Percentiles rank a stretch among this genome's conserved stretches.
Evolutionary conservation across 2,329 filamentous ascomycete genomes (phyloP).

Genomic region (Botrytis byssoidea): DNA sequence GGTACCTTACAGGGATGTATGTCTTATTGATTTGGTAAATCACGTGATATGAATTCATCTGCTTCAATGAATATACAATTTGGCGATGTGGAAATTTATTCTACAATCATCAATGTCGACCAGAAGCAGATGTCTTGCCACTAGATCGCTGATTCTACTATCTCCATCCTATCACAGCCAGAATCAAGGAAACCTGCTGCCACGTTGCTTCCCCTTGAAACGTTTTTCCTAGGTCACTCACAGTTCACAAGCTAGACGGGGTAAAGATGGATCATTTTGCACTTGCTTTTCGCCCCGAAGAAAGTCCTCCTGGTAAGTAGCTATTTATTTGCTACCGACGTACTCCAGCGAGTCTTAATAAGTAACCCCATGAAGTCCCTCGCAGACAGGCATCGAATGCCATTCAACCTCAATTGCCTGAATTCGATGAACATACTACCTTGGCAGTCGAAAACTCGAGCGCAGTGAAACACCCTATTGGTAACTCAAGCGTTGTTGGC

Average conservation of each 20-base stretch:
- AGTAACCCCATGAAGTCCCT: neutral
- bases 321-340: neutral
- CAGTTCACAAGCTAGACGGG: neutral
- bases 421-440: neutral
- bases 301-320: neutral
- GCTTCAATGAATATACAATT: neutral
- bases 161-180: too few species aligned
- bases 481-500: neutral
- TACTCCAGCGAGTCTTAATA: neutral
- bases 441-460: neutral
- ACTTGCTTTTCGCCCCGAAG: neutral
- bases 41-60: neutral
- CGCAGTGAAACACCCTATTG: accelerated
- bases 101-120: neutral
- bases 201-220: neutral
- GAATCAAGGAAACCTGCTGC: neutral
- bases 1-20: neutral
- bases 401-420: neutral
- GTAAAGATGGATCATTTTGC: neutral
- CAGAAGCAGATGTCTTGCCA: too few species aligned
- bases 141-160: neutral
- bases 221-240: neutral
- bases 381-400: neutral
- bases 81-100: neutral
- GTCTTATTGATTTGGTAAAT: neutral